phyloP scores from a whole-genome alignment of 768 basidiomycete species.

The Termitomyces sp. region DNA sequence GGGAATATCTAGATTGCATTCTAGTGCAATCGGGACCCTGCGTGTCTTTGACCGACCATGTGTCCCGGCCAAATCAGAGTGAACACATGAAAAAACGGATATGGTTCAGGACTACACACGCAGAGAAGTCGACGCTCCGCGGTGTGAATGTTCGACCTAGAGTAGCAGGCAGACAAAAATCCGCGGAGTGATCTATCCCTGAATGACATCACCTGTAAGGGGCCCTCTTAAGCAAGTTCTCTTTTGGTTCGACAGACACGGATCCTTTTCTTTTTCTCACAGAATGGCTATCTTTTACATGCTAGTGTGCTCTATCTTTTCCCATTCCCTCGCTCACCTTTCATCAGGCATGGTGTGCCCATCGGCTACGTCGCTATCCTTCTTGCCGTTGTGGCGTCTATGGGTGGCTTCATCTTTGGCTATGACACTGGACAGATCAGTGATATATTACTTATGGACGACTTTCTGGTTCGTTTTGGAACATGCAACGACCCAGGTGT shows the following conservation, averaged over 20 bases:
- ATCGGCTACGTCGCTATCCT: slow-evolving; percentile 60
- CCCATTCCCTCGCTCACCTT: not conserved
- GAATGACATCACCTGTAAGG: slow-evolving; percentile 6
- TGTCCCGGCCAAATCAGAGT: not conserved
- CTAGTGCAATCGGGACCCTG: not conserved
- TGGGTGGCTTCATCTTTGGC: slow-evolving; percentile 68
- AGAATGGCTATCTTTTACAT: slow-evolving; percentile 18
- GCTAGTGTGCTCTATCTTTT: not conserved
- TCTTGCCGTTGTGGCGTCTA: slow-evolving; percentile 62
- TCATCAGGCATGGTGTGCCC: slow-evolving; percentile 49
- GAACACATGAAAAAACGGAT: not conserved
- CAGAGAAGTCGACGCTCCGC: not conserved
- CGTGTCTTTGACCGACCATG: not conserved
- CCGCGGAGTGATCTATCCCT: not conserved
- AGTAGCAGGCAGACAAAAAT: not conserved
- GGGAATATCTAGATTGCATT: not conserved
- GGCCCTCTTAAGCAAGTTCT: not conserved
- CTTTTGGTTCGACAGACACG: not conserved
- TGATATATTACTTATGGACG: slow-evolving; percentile 68
- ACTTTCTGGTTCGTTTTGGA: slow-evolving; percentile 63
- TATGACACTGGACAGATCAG: slow-evolving; percentile 79
- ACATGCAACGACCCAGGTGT: slow-evolving; percentile 37
- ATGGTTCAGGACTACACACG: not conserved
- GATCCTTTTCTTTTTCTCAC: not conserved
- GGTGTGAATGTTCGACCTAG: not conserved